Conservation (phyloP, 164 flowering plant genomes). For the Nymphaea colorata region DNA sequence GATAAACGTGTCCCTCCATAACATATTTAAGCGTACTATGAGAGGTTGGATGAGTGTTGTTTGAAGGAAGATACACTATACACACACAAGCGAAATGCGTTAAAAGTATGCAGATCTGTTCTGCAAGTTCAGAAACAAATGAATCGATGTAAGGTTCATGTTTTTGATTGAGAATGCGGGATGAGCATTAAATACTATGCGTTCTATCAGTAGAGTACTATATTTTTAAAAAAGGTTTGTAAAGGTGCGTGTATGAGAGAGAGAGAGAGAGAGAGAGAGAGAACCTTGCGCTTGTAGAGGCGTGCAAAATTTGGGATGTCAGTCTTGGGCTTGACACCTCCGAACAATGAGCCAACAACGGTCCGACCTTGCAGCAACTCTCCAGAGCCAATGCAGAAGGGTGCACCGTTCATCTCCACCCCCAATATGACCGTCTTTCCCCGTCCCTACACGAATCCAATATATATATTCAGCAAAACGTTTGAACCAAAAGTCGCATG, state of each 20-base stretch:
- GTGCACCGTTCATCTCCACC: slow-evolving; percentile 40
- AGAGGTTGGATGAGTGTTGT: no score
- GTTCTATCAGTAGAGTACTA: no score
- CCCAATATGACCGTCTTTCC: slow-evolving; percentile 69
- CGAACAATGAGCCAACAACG: slow-evolving; percentile 38
- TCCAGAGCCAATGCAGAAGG: slow-evolving; percentile 16
- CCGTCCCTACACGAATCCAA: slow-evolving; percentile 30
- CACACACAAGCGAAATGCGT: no score
- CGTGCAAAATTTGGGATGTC: slow-evolving; percentile 45
- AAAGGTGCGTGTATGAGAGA: background rate
- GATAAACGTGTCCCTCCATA: no score
- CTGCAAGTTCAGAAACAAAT: no score
- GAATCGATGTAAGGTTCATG: no score
- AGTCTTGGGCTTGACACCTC: slow-evolving; percentile 58
- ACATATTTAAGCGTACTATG: no score
- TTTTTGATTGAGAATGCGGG: no score
- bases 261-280: background rate
- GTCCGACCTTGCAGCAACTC: slow-evolving; percentile 42
- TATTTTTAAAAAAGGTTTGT: no score
- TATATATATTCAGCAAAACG: background rate
- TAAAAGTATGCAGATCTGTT: no score
- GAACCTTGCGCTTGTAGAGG: slow-evolving; percentile 42
- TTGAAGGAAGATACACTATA: no score
- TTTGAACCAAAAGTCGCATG: background rate
- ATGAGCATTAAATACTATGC: no score